Percentiles rank a stretch among this genome's conserved stretches.
Conservation (phyloP, 2,329 filamentous ascomycete genomes). For the Calonectria pseudoturangicola region DNA sequence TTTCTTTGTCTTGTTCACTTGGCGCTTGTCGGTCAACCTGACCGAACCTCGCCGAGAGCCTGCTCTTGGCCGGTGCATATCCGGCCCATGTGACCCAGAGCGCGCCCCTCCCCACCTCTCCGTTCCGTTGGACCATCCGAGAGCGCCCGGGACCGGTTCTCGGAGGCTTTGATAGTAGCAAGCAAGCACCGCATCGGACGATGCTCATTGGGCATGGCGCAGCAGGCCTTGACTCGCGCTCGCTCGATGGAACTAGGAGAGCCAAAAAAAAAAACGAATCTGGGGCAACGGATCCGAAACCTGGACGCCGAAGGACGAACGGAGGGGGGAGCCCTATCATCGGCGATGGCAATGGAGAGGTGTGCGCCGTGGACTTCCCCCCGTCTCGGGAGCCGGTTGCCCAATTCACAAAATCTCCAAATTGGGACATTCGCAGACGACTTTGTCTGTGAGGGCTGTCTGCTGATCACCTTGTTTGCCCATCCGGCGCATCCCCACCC, state of each 20-base stretch:
- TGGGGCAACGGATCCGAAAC: slow-evolving; percentile 25
- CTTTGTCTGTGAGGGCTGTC: slow-evolving; percentile 22
- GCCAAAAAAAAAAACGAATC: background rate
- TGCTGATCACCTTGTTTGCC: slow-evolving; percentile 16
- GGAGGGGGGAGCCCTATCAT: slow-evolving; percentile 20
- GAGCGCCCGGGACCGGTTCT: slow-evolving; percentile 23
- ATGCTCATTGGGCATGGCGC: slow-evolving; percentile 3
- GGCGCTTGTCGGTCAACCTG: slow-evolving; percentile 23
- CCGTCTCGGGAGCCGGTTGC: background rate
- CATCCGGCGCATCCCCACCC: background rate
- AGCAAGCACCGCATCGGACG: background rate
- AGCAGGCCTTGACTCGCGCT: slow-evolving; percentile 24
- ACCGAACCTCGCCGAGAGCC: slow-evolving; percentile 18
- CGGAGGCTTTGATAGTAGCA: slow-evolving; percentile 18
- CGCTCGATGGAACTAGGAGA: background rate
- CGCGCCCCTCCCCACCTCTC: slow-evolving; percentile 11
- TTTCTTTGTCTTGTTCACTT: background rate
- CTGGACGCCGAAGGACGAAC: slow-evolving; percentile 18
- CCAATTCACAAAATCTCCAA: background rate
- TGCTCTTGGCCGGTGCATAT: slow-evolving; percentile 24
- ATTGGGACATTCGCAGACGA: slow-evolving; percentile 12
- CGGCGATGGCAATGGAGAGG: slow-evolving; percentile 3
- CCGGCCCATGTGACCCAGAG: slow-evolving; percentile 28
- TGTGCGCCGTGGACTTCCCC: background rate
- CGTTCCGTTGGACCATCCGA: slow-evolving; percentile 23